Percentiles rank a stretch among this genome's conserved stretches.
These are phyloP conservation scores for Neopestalotiopsis sp. DNA, from an alignment of 2,329 filamentous ascomycete genomes.

Conservation along the genomic window DNA sequence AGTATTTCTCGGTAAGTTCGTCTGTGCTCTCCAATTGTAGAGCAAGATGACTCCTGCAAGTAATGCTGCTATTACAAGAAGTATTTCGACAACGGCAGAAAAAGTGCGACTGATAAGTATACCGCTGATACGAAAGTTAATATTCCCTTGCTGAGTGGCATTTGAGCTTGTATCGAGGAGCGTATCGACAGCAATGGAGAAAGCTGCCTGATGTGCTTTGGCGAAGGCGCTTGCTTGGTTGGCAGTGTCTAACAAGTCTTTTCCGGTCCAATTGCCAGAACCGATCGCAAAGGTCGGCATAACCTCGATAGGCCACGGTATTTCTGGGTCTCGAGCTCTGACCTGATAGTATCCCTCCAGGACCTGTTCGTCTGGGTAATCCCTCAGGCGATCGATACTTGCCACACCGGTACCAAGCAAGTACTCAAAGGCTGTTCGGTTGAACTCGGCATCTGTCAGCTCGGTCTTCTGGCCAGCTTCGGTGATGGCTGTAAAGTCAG, in stretches of 20 bases:
- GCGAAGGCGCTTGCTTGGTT: not conserved
- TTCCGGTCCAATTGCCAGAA: not conserved
- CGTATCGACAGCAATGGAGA: not conserved
- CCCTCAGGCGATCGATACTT: not conserved
- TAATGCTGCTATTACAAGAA: not conserved
- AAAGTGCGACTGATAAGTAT: not conserved
- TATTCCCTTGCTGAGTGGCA: not conserved
- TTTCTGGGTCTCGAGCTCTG: not conserved
- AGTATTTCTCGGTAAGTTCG: not conserved
- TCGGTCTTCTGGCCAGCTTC: not conserved
- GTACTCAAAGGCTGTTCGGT: not conserved
- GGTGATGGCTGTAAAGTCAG: not conserved
- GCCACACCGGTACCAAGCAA: not conserved
- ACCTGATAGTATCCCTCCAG: constrained; percentile 2
- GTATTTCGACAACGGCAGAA: not conserved
- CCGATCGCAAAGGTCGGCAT: not conserved
- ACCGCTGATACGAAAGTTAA: not conserved
- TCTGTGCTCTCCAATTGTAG: not conserved
- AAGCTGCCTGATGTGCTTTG: not conserved
- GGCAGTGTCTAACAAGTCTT: not conserved
- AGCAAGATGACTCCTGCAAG: not conserved
- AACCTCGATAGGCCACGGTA: not conserved
- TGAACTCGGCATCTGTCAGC: not conserved
- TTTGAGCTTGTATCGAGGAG: no score
- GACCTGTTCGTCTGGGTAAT: not conserved